phyloP scores from a whole-genome alignment of 345 rosid genomes.

The Nasturtium officinale region DNA sequence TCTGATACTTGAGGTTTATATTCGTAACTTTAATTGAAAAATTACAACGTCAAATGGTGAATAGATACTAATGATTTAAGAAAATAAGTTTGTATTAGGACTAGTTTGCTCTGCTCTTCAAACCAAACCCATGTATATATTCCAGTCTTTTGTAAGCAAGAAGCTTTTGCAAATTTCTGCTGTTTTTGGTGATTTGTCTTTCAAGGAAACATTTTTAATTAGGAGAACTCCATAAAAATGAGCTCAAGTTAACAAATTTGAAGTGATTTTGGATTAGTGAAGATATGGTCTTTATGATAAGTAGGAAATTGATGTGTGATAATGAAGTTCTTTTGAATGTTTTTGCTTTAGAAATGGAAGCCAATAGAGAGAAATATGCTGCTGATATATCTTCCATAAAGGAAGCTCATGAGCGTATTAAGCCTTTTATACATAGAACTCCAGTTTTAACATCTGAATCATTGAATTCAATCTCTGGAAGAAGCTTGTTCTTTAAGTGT shows the following conservation, averaged over 20 bases:
- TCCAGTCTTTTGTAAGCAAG: neutral
- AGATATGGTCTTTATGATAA: neutral
- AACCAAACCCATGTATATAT: neutral
- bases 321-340: slow-evolving; percentile 16
- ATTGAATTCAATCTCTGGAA: slow-evolving; percentile 61
- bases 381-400: slow-evolving; percentile 76
- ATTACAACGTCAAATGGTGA: neutral
- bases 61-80: neutral
- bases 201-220: neutral
- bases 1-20: neutral
- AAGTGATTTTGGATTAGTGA: neutral
- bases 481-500: slow-evolving; percentile 75
- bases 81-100: neutral
- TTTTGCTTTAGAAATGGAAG: slow-evolving; percentile 50
- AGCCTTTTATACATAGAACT: slow-evolving; percentile 62
- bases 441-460: slow-evolving; percentile 76
- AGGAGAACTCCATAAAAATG: neutral
- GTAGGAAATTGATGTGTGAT: neutral
- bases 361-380: slow-evolving; percentile 56
- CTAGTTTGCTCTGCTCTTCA: neutral
- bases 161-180: neutral
- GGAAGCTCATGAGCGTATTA: slow-evolving; percentile 69
- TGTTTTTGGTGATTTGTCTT: neutral
- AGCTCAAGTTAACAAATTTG: neutral
- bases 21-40: neutral